Conservation (phyloP, 2,329 filamentous ascomycete species). For the Neopestalotiopsis rosae region DNA sequence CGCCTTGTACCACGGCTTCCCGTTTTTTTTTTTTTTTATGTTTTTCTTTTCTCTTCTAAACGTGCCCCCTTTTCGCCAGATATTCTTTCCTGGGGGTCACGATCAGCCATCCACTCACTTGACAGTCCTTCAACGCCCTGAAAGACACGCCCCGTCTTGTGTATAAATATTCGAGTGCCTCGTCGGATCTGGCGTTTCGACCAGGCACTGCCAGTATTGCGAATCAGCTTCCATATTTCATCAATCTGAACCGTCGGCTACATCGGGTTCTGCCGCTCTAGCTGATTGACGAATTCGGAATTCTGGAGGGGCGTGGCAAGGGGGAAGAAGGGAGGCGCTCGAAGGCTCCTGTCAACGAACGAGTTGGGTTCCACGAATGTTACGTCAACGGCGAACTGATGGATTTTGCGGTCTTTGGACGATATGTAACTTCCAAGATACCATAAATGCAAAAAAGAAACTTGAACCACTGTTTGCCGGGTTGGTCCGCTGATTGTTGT, state of each 20-base stretch:
- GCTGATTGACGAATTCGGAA: neutral
- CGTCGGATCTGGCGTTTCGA: neutral
- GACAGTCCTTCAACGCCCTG: slow-evolving; percentile 11
- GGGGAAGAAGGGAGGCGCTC: slow-evolving; percentile 20
- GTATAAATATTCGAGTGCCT: slow-evolving; percentile 2
- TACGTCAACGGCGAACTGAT: slow-evolving; percentile 24
- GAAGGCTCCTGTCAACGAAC: slow-evolving; percentile 22
- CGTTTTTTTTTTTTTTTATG: slow-evolving; percentile 29
- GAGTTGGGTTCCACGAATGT: slow-evolving; percentile 35
- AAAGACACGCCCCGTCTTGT: neutral
- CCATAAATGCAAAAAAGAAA: slow-evolving; percentile 14
- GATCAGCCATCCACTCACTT: neutral
- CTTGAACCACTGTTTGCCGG: neutral
- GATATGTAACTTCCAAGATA: slow-evolving; percentile 7
- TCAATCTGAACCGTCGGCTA: neutral
- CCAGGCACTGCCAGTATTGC: neutral
- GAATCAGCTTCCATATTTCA: neutral
- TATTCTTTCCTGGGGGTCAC: slow-evolving; percentile 21
- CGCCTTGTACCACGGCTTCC: slow-evolving; percentile 32
- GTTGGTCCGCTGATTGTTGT: neutral
- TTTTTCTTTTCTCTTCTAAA: slow-evolving; percentile 34
- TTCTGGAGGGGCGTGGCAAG: slow-evolving; percentile 25
- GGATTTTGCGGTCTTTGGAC: neutral
- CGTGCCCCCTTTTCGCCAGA: slow-evolving; percentile 22
- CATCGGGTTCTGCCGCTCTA: neutral